Percentiles rank a stretch among this genome's conserved stretches.
Evolutionary conservation across 805 yeast species (phyloP).

Genomic region (Metschnikowia lochheadii): DNA sequence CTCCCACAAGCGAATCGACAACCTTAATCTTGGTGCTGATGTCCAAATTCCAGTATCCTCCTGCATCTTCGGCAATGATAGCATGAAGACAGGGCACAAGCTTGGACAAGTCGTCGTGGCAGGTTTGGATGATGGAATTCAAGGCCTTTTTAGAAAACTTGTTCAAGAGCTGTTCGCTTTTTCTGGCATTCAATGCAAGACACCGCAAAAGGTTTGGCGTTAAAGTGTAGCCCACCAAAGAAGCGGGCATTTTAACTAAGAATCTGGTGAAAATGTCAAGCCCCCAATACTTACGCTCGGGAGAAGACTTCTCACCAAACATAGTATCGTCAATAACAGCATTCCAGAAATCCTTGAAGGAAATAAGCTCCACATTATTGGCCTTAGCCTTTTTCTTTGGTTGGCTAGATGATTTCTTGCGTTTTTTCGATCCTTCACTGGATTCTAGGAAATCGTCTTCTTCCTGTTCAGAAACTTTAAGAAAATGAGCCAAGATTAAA

Average conservation of each 20-base stretch:
- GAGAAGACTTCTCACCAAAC: conserved; percentile 71
- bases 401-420: conserved; percentile 21
- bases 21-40: conserved; percentile 70
- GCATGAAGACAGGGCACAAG: conserved; percentile 31
- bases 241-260: conserved; percentile 22
- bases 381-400: conserved; percentile 13
- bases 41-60: conserved; percentile 71
- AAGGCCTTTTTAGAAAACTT: conserved; percentile 59
- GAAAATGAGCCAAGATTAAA: conserved; percentile 46
- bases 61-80: conserved; percentile 28
- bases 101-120: conserved; percentile 35
- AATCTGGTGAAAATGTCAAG: conserved; percentile 63
- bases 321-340: conserved; percentile 74
- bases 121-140: conserved; percentile 35
- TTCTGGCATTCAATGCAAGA: conserved; percentile 71
- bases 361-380: conserved; percentile 28
- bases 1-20: conserved; percentile 36
- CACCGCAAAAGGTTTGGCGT: conserved; percentile 68
- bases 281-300: conserved; percentile 85
- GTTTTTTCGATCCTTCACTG: conserved; percentile 13
- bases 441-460: conserved; percentile 19
- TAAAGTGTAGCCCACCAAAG: conserved; percentile 34
- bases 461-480: conserved; percentile 7
- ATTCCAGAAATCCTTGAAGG: conserved; percentile 68
- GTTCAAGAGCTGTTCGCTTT: conserved; percentile 59